phyloP scores from a whole-genome alignment of 257 asterid genomes.

The Solanum paucissectum region DNA sequence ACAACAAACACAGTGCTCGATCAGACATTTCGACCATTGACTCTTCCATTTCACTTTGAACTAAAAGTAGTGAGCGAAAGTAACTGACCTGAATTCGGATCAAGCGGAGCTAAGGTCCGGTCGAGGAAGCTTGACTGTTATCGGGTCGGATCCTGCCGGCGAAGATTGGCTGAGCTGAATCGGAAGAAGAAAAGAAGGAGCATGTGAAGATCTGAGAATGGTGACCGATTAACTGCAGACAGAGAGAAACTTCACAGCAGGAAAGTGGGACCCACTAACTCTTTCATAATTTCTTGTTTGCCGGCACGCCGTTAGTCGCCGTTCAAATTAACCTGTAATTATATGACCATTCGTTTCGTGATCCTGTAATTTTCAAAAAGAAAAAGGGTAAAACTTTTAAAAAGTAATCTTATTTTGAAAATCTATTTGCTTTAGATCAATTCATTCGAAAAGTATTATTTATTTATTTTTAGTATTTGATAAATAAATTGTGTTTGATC shows the following conservation, averaged over 20 bases:
- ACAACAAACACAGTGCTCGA: neutral
- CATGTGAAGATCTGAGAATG: slow-evolving; percentile 9
- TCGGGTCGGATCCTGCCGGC: neutral
- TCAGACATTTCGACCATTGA: neutral
- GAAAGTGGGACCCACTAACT: neutral
- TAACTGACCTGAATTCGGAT: neutral
- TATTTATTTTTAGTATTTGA: neutral
- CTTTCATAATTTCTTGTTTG: neutral
- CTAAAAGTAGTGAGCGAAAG: neutral
- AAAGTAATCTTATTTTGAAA: neutral
- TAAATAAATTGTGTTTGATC: neutral
- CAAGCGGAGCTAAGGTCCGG: slow-evolving; percentile 2
- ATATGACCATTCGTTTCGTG: neutral
- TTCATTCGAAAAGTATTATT: neutral
- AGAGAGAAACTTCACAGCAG: neutral
- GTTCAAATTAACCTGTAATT: neutral
- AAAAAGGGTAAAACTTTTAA: neutral
- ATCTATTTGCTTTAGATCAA: neutral
- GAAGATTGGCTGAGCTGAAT: neutral
- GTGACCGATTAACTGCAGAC: neutral
- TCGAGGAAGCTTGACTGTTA: neutral
- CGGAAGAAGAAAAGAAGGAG: neutral
- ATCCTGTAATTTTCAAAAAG: neutral
- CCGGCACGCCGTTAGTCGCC: neutral
- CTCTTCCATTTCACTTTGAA: neutral